Base-by-base conservation (phyloP, 177 flowering plant species). In the Vitis hybrid region DNA sequence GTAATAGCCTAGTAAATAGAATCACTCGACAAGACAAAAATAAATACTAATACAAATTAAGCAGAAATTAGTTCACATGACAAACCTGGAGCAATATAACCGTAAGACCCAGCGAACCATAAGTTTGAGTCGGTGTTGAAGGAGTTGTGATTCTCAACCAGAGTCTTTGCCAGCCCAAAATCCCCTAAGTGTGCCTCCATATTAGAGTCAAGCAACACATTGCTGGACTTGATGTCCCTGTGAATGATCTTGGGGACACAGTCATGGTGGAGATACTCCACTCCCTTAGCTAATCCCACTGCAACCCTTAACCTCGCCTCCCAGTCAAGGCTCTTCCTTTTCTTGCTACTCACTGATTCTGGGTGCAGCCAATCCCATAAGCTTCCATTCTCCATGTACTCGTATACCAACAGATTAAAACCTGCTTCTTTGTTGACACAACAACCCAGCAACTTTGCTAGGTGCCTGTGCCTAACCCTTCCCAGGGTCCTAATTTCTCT, bases 151-250 rank as follows among this genome's bases (percentile, higher is more conserved):
- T 79, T 79, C 26, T 87, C 90, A 11, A 69, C 57, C 12, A 90
- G 26, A 22, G 79, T 60, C 76, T 91, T 95, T 6, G 99, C 98
- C 50, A 95, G 83, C 11, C 99, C 99, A 19, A 95, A 95, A 79
- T 95, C 99, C 0, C 98, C 98, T 71, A 95, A 76, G 77, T 95
- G 99, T 10, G 99, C 91, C 56, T 91, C 99, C 97, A 90, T 87
- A 60, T 90, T 77, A 2, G 86, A 82, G 80, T 95, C 99, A 1
- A 95, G 82, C 73, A 95, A 65, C 72, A 95, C 64, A 73, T 95
- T 95, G 81, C 97, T 92, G 1, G 98, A 82, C 77, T 95, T 95
- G 29, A 95, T 89, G 74, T 93, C 99, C 71, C 99, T 82, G 71
- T 95, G 99, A 72, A 95, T 66, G 65, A 95, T 93, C 78, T 73